Base-by-base conservation (phyloP, 2,329 filamentous ascomycete genomes). In the Ophiognomonia clavigignenti-juglandacearum region DNA sequence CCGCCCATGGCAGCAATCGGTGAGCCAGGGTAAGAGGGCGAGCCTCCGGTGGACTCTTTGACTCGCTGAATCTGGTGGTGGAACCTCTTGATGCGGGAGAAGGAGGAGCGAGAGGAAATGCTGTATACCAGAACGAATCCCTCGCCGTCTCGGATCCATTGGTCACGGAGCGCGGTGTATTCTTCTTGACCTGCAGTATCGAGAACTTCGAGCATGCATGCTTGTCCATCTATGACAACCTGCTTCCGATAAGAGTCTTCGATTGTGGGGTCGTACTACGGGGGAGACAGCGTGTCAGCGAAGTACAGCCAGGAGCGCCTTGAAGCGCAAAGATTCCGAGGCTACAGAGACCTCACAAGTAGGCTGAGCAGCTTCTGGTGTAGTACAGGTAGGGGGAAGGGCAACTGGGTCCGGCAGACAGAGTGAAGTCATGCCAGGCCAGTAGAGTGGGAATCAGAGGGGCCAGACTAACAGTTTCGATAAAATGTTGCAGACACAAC, bases 151-250 rank as follows among this genome's bases (percentile, higher is more conserved):
- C 93, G 83, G 66, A 97, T 97, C 92, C 92, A 97, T 73, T 97
- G 93, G 66, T 97, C 93, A 62, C 93, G 81, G 60, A 97, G 74
- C 39, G 93, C 93, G 54, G 92, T 96, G 70, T 97, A 98, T 72
- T 98, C 93, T 72, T 98, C 93, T 68, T 98, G 93, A 48, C 93
- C 93, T 43, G 93, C 93, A 45, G 93, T 98, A 71, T 98, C 93
- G 60, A 96, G 80, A 39, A 96, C 90, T 69, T 97, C 92, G 61
- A 96, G 82, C 91, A 96, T 96, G 74, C 91, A 96, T 37, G 91
- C 90, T 67, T 95, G 88, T 53, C 84, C 81, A 64, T 97, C 93
- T 68, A 97, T 97, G 63, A 96, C 87, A 52, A 91, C 86, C 66
- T 91, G 86, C 71, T 92, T 92, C 58, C 87, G 80, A 65, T 92